Base-by-base conservation (phyloP, 2,329 filamentous ascomycete genomes). In the Elsinoe australis region DNA sequence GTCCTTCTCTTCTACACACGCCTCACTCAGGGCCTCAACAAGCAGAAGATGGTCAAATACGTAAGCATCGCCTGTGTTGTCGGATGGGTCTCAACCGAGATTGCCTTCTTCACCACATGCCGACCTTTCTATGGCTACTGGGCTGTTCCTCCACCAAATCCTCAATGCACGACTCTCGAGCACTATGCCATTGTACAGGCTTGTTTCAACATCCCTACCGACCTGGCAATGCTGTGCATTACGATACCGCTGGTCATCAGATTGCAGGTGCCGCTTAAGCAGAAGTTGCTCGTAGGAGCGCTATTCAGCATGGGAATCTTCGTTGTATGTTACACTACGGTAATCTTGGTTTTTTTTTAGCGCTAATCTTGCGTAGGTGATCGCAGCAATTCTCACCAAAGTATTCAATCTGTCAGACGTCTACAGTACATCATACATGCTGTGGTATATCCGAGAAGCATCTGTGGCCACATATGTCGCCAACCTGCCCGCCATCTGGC, bases 171-270 rank as follows among this genome's bases (percentile, higher is more conserved):
- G 1, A 73, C 76, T 0, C 70, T 74, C 1, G 67, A 72, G 12
- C 66, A 79, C 57, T 78, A 79, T 54, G 67, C 78, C 6, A 78
- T 79, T 41, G 72, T 72, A 9, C 77, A 80, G 49, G 71, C 74
- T 1, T 67, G 70, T 4, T 72, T 80, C 57, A 81, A 81, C 54
- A 72, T 81, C 41, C 72, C 72, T 4, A 78, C 76, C 21, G 78
- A 81, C 53, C 29, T 78, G 2, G 67, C 76, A 64, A 79, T 81
- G 57, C 71, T 80, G 19, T 56, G 67, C 5, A 72, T 81, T 17
- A 75, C 76, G 1, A 66, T 80, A 52, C 75, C 76, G 0, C 62
- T 75, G 48, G 55, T 80, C 26, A 51, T 72, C 3, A 67, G 67
- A n/a, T 68, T 76, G 0, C 67, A 70, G 35, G 62, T 80, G 2